These are phyloP conservation scores for Clarireedia monteithiana DNA, from an alignment of 2,329 filamentous ascomycete genomes.

Conservation along the genomic window DNA sequence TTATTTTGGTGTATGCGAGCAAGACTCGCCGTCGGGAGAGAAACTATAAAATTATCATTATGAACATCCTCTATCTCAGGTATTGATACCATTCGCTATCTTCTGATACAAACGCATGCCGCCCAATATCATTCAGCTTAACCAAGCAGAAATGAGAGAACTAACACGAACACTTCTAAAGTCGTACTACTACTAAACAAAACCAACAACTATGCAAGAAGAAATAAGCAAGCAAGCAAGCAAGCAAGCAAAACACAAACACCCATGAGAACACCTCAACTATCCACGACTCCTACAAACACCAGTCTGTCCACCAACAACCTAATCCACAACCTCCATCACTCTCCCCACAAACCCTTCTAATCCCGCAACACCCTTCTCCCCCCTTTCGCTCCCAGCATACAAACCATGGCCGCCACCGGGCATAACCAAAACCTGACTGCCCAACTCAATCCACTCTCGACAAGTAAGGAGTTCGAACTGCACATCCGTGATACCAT, in stretches of 20 bases:
- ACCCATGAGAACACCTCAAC: background rate
- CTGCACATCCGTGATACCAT: conserved; percentile 43
- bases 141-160: too few species aligned
- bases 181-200: too few species aligned
- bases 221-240: background rate
- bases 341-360: conserved; percentile 68
- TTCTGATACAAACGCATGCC: too few species aligned
- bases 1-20: too few species aligned
- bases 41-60: too few species aligned
- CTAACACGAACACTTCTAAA: too few species aligned
- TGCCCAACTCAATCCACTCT: conserved; percentile 68
- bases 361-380: conserved; percentile 50
- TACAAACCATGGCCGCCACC: conserved; percentile 55
- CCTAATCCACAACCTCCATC: conserved; percentile 50
- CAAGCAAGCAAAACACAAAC: background rate
- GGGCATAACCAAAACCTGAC: conserved; percentile 63
- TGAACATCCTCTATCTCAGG: too few species aligned
- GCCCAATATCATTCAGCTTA: too few species aligned
- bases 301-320: background rate
- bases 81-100: too few species aligned
- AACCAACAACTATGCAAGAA: too few species aligned
- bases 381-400: conserved; percentile 46
- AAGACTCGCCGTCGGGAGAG: too few species aligned
- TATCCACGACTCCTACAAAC: background rate
- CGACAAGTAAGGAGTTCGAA: conserved; percentile 61